Conservation (phyloP, 768 basidiomycete species). For the Tricholoma matsutake region DNA sequence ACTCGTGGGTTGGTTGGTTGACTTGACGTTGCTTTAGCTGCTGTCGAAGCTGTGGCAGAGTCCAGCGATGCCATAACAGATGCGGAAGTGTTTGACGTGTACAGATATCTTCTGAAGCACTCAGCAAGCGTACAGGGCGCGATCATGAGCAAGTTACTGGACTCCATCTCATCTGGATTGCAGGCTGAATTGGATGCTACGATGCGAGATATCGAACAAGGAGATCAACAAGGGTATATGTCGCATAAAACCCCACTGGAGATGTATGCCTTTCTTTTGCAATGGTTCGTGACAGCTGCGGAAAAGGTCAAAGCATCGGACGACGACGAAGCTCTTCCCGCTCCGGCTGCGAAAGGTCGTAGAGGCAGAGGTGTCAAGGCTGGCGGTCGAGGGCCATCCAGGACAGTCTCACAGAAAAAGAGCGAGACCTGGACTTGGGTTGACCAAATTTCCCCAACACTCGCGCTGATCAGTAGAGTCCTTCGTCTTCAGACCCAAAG, state of each 20-base stretch:
- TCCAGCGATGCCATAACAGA: slow-evolving; percentile 71
- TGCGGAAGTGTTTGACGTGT: slow-evolving; percentile 72
- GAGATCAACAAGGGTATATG: slow-evolving; percentile 57
- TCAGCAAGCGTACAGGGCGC: slow-evolving; percentile 57
- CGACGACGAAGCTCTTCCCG: slow-evolving; percentile 33
- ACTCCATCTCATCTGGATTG: slow-evolving; percentile 79
- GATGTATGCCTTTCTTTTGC: slow-evolving; percentile 88
- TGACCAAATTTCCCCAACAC: slow-evolving; percentile 67
- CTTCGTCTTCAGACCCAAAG: slow-evolving; percentile 65
- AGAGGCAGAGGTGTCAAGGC: slow-evolving; percentile 62
- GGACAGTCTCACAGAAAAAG: slow-evolving; percentile 41
- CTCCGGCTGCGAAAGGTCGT: slow-evolving; percentile 44
- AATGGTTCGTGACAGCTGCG: slow-evolving; percentile 83
- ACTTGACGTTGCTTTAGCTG: slow-evolving; percentile 41
- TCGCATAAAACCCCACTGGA: slow-evolving; percentile 77
- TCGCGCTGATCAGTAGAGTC: slow-evolving; percentile 70
- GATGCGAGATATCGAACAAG: slow-evolving; percentile 63
- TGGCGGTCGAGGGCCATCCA: slow-evolving; percentile 28
- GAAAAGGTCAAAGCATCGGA: slow-evolving; percentile 68
- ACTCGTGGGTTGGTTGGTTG: neutral
- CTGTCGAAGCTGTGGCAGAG: slow-evolving; percentile 77
- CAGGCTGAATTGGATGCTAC: slow-evolving; percentile 71
- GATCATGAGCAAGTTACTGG: slow-evolving; percentile 82
- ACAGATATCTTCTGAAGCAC: slow-evolving; percentile 78
- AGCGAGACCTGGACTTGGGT: slow-evolving; percentile 71